Evolutionary conservation across 2,329 filamentous ascomycete species (phyloP), one percentile per base, ranked within the genome.

Genomic region (Aureobasidium vineae): DNA sequence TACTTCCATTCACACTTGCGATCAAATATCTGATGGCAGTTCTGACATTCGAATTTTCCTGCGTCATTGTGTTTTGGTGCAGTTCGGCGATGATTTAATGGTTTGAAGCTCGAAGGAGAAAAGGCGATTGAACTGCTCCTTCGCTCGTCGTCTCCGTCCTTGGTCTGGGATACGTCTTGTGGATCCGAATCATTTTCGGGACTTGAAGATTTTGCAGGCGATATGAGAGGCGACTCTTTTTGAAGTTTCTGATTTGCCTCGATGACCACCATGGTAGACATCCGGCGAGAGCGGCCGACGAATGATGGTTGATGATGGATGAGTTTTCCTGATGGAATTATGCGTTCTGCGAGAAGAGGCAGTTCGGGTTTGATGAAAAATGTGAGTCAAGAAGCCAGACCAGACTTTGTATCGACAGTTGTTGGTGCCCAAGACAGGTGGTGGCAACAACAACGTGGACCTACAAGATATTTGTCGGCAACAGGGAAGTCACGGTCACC

Each of bases 1-100:
- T 81, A 95, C 92, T 90, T 96, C 91, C 91, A 97, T 80, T 97
- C 93, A 79, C 93, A 97, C 71, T 91, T 94, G 70, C 92, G 86
- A 65, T 86, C 84, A 75, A 97, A 98, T 15, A 84, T 52, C 43
- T 67, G 57, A 21, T 67, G 49, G 19, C 64, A 66, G 33, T 41
- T 57, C 16, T 50, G 13, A n/a, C 64, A 66, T 36, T 50, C 53
- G 36, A 59, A 66, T 41, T 66, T 66, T 28, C 54, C 54, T 21
- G 52, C 38, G 10, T 60, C 45, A 19, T 54, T 66, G 8, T 31
- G 40, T 53, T 60, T 52, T 7, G 64, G 45, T 21, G 64, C 54
- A 13, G 31, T 41, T n/a, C 64, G 64, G 8, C 60, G 45, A 47
- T 63, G 47, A 15, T 63, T 52, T 33, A 52, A 15, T 28, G 45